phyloP scores from a whole-genome alignment of 2,329 filamentous ascomycete species.

The Immersiporthe knoxdaviesiana region DNA sequence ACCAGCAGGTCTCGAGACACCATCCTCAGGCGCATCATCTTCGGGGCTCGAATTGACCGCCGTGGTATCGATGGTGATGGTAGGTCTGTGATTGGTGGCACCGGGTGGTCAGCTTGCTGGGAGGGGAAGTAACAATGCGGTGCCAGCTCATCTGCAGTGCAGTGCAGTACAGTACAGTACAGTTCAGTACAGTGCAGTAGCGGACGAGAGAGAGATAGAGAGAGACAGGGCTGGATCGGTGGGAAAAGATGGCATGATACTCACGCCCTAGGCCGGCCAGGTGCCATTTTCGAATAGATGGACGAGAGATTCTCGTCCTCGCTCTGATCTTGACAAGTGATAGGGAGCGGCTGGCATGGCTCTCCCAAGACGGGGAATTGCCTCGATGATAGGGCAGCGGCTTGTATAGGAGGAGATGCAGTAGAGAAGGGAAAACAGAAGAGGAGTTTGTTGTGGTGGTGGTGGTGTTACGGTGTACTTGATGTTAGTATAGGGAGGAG shows the following conservation, averaged over 20 bases:
- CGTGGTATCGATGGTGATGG: slow-evolving; percentile 59
- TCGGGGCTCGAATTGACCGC: slow-evolving; percentile 39
- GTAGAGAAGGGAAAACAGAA: neutral
- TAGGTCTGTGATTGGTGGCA: slow-evolving; percentile 44
- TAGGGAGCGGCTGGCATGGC: slow-evolving; percentile 20
- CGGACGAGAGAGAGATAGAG: too few species aligned
- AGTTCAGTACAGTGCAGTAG: slow-evolving; percentile 28
- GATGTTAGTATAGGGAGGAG: neutral
- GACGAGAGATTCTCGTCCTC: slow-evolving; percentile 12
- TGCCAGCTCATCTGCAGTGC: slow-evolving; percentile 7
- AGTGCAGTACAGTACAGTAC: slow-evolving; percentile 28
- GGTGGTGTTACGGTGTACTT: too few species aligned
- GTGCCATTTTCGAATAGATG: slow-evolving; percentile 28
- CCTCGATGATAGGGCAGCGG: slow-evolving; percentile 3
- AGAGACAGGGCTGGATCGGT: too few species aligned
- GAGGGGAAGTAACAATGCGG: slow-evolving; percentile 28
- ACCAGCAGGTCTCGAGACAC: slow-evolving; percentile 33
- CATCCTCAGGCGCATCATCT: slow-evolving; percentile 39
- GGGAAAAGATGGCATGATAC: slow-evolving; percentile 31
- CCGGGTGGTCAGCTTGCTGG: slow-evolving; percentile 31
- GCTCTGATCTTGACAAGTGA: slow-evolving; percentile 11
- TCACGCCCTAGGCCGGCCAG: slow-evolving; percentile 44
- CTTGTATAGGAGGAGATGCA: slow-evolving; percentile 1
- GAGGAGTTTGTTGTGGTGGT: neutral
- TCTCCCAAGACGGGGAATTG: slow-evolving; percentile 20